A percentile compares a stretch with the other conserved stretches of the same genome.
Evolutionary conservation across 345 rosid genomes (phyloP).

Genomic region (Acer yangbiense): DNA sequence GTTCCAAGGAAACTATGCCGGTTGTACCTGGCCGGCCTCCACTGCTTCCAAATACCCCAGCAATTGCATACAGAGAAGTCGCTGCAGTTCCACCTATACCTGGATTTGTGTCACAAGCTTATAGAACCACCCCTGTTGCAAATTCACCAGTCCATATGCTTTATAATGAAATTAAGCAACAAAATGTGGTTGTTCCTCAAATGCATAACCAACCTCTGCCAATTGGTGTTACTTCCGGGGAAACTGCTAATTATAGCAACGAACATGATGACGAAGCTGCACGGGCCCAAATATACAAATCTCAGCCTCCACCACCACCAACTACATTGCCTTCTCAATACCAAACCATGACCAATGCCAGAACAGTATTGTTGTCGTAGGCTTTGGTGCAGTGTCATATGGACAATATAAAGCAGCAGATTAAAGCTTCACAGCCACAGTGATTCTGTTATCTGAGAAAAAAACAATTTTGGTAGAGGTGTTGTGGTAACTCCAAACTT

Average conservation of each 20-base stretch:
- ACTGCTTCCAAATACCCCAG: slow-evolving; percentile 29
- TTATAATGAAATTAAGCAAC: slow-evolving; percentile 28
- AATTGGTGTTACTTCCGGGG: slow-evolving; percentile 35
- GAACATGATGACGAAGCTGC: slow-evolving; percentile 56
- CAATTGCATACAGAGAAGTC: slow-evolving; percentile 31
- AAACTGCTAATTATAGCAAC: slow-evolving; percentile 30
- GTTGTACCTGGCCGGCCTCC: slow-evolving; percentile 30
- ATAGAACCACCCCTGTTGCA: slow-evolving; percentile 30
- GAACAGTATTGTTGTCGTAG: slow-evolving; percentile 46
- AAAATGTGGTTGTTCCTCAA: slow-evolving; percentile 31
- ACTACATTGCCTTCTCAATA: slow-evolving; percentile 56
- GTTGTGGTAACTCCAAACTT: slow-evolving; percentile 13
- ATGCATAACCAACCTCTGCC: slow-evolving; percentile 40
- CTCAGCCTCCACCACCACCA: slow-evolving; percentile 81
- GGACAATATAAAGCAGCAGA: slow-evolving; percentile 40
- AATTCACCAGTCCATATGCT: slow-evolving; percentile 22
- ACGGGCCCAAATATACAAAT: slow-evolving; percentile 69
- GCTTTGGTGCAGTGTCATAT: slow-evolving; percentile 47
- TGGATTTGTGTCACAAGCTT: slow-evolving; percentile 44
- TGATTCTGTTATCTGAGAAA: slow-evolving; percentile 15
- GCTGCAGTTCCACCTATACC: slow-evolving; percentile 33
- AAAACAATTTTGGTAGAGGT: slow-evolving; percentile 29
- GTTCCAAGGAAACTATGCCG: slow-evolving; percentile 26
- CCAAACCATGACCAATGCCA: slow-evolving; percentile 46
- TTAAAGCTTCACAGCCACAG: slow-evolving; percentile 25